Evolutionary conservation across 352 stramenopile species (phyloP), one percentile per base, ranked within the genome.

Genomic region (Globisporangium polare): DNA sequence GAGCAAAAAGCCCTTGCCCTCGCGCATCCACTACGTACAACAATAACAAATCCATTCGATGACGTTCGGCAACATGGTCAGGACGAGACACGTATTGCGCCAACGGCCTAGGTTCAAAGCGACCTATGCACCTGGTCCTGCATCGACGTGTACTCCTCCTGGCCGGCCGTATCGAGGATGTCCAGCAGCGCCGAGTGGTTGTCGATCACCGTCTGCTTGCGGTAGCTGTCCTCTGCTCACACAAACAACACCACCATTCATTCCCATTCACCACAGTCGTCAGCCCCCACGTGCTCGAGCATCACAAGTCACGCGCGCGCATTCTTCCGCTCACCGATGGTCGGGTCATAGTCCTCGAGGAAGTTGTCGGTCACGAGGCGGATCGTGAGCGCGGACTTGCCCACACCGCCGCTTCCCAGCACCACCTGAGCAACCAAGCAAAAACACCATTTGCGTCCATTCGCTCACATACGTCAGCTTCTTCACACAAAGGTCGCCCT

Each of bases 111-210:
- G 31, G 31, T 8, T 12, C 31, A 37, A 37, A 8, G 8, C 4
- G 31, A 37, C 31, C 18, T 17, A 27, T 49, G 24, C 27, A 92
- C 83, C 73, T 96, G 88, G 68, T 96, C 86, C 65, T 96, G 84
- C 86, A 97, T 92, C 33, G 84, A 91, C 70, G 87, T 95, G 80
- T 96, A 97, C 67, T 96, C 90, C 60, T 97, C 90, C 71, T 97
- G 90, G 10, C 90, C 90, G 24, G 90, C 90, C 51, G 90, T 97
- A 86, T 97, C 90, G 35, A 97, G 74, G 58, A 97, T 96, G 52
- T 97, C 88, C 41, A 97, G 74, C 63, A 95, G 69, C 58, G 87
- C 86, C 51, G 83, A 80, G 53, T 81, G 76, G 54, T 83, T 78
- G 68, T 96, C 90, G 26, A 97, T 92, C 31, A 83, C 86, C 31